Evolutionary conservation across 768 basidiomycete genomes (phyloP), one percentile per base, ranked within the genome.

Genomic region (Zangia roseola): DNA sequence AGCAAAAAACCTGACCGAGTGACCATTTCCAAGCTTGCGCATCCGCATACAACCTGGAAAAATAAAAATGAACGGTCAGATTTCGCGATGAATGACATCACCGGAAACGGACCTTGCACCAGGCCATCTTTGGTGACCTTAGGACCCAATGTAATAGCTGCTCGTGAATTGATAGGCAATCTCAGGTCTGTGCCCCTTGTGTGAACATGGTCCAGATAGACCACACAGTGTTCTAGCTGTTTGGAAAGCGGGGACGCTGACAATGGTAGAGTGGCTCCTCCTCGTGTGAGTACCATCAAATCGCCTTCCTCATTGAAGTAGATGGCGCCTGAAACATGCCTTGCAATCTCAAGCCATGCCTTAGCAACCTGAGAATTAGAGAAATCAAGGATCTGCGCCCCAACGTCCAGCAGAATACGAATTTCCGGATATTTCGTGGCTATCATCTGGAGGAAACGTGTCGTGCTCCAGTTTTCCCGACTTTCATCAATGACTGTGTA

Each of bases 371-470:
- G 57, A 1, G 45, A 20, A 43, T 79, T 81, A 16, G 62, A 58
- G 46, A 75, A 52, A 35, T 81, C 79, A 4, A 81, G 66, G 45
- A 81, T 74, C 54, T 81, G 80, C 0, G 80, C 78, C 0, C 80
- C 80, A 8, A 81, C 76, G 44, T 82, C 80, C 4, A 81, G 58
- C 20, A 81, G 57, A 13, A 81, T 75, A 30, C 68, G 66, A 13
- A 80, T 64, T 10, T 62, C 53, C 0, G 72, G 71, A 0, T 42
- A 42, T 48, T 75, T 68, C 2, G 39, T 10, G 4, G 64, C 57
- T 2, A 81, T 14, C 19, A 60, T 38, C 3, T 51, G 21, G 25
- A 77, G 49, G 41, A 64, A 25, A n/a, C n/a, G n/a, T n/a, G n/a
- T n/a, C n/a, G n/a, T n/a, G n/a, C n/a, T n/a, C n/a, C n/a, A n/a